Conservation (phyloP, 2,329 filamentous ascomycete species). For the Apiospora rasikravindrae region DNA sequence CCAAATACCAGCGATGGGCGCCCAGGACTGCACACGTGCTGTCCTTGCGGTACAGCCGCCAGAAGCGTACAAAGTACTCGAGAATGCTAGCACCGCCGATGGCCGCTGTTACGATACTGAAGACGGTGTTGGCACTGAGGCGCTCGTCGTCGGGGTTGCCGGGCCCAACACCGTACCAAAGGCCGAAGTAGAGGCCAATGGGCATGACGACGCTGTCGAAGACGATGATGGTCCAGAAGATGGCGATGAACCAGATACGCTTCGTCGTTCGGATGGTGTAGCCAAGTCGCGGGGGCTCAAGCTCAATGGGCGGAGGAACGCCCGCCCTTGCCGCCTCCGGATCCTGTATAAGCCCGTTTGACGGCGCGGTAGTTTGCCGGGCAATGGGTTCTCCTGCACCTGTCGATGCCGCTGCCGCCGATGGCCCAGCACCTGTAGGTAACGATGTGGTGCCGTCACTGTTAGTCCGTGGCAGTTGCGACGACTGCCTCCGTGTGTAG, state of each 20-base stretch:
- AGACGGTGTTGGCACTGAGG: constrained; percentile 38
- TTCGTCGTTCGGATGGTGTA: constrained; percentile 35
- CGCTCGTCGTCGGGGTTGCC: constrained; percentile 39
- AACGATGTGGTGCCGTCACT: not conserved
- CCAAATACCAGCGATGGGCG: constrained; percentile 44
- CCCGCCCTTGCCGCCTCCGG: not conserved
- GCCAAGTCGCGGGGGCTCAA: constrained; percentile 25
- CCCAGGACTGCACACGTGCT: constrained; percentile 52
- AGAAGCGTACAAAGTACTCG: constrained; percentile 57
- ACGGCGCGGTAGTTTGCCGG: not conserved
- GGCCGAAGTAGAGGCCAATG: constrained; percentile 62
- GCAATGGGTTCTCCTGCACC: not conserved
- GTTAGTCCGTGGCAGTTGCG: not conserved
- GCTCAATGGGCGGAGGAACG: constrained; percentile 15
- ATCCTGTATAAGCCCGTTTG: not conserved
- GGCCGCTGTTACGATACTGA: constrained; percentile 56
- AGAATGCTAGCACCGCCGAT: constrained; percentile 57
- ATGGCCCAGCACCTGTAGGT: not conserved
- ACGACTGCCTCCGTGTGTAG: constrained; percentile 29
- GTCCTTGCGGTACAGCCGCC: constrained; percentile 57
- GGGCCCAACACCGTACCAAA: constrained; percentile 54
- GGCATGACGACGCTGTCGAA: constrained; percentile 64
- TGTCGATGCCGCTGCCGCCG: not conserved
- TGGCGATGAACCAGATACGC: constrained; percentile 55
- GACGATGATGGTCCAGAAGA: constrained; percentile 65